Evolutionary conservation across 106 monocot genomes (phyloP), one percentile per base, ranked within the genome.

Genomic region (Dendrobium catenatum): DNA sequence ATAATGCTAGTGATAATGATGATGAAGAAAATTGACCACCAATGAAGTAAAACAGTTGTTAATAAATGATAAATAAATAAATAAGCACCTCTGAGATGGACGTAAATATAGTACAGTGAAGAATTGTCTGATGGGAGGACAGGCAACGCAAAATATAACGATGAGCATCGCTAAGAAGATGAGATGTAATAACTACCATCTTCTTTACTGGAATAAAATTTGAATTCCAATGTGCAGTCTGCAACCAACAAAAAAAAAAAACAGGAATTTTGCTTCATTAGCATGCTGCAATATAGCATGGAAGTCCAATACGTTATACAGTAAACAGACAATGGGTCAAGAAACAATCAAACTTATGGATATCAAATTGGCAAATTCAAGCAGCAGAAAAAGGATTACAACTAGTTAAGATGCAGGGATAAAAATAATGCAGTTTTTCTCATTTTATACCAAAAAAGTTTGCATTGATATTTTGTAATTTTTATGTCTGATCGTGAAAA

Each of bases 121-220:
- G 74, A 79, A 93, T 55, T 44, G 83, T 87, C 80, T 73, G 83
- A 81, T 95, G 95, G 43, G 88, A 83, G 68, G 82, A 80, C 84
- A 99, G 73, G 81, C 93, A 93, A 33, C 91, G 99, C 55, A 99
- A 49, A 68, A 99, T 91, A 82, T 91, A 95, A 74, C 93, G 89
- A 89, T 95, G 95, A 72, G 95, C 93, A 90, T 99, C 93, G 74
- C 91, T 99, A 48, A 99, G 87, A 85, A 99, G 90, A 77, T 90
- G 81, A 76, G 90, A 89, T 42, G 99, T 99, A 68, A 99, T 82
- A 77, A 93, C 83, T 81, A 90, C 87, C 74, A 95, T 89, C 86
- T 93, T 99, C 79, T 78, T 88, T 79, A 85, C 81, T 79, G 91
- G 88, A 58, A 77, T 73, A 4, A 61, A 86, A 78, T 33, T 74